A percentile compares a stretch with the other conserved stretches of the same genome.
Conservation (phyloP, 495 filamentous ascomycete genomes). For the Filosporella fistucella region DNA sequence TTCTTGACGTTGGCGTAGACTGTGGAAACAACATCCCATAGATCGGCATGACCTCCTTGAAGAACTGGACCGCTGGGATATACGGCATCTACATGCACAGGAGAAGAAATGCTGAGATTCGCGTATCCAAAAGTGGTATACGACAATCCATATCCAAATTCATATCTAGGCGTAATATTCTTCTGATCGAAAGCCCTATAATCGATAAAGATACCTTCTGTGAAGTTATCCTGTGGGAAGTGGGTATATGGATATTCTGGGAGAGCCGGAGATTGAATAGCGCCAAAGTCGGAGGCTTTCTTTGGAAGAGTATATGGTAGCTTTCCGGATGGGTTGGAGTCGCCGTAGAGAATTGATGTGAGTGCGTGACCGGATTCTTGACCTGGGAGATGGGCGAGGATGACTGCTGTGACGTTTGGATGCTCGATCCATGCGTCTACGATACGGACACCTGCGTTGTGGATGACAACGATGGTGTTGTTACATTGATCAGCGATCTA, state of each 20-base stretch:
- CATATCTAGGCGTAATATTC: constrained; percentile 70
- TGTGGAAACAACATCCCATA: constrained; percentile 50
- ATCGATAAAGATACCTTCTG: constrained; percentile 62
- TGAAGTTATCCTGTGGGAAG: constrained; percentile 58
- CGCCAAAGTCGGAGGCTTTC: constrained; percentile 57
- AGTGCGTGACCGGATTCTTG: constrained; percentile 55
- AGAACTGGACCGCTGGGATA: constrained; percentile 38
- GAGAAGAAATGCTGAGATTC: constrained; percentile 51
- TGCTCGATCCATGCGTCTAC: constrained; percentile 56
- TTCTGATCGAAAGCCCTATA: constrained; percentile 68
- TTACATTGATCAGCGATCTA: constrained; percentile 41
- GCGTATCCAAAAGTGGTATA: constrained; percentile 61
- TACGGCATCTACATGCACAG: constrained; percentile 20
- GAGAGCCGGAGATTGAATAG: constrained; percentile 26
- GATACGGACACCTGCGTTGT: constrained; percentile 54
- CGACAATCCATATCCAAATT: constrained; percentile 83
- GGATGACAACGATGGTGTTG: constrained; percentile 60
- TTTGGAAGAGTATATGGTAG: constrained; percentile 67
- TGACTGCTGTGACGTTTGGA: constrained; percentile 59
- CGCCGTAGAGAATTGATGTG: constrained; percentile 55
- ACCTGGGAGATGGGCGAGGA: constrained; percentile 59
- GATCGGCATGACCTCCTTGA: constrained; percentile 59
- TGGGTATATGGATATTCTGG: constrained; percentile 13
- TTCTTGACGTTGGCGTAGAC: constrained; percentile 44
- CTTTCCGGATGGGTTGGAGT: constrained; percentile 54